Evolutionary conservation across 2,329 filamentous ascomycete genomes (phyloP).

Genomic region (Epichloe sibirici): DNA sequence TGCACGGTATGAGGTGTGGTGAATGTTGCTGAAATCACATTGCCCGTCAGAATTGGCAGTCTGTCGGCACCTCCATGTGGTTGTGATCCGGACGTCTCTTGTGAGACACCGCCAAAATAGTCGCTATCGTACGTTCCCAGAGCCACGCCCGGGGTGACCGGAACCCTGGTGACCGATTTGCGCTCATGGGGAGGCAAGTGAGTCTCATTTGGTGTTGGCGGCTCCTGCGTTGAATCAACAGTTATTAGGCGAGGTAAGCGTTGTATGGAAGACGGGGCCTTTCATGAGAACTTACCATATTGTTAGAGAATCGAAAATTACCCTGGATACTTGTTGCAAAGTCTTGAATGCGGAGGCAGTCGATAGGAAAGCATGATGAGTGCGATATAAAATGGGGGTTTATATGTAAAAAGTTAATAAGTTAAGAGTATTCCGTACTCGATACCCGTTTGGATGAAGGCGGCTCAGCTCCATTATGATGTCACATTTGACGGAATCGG

Average conservation of each 20-base stretch:
- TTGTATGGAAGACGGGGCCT: neutral
- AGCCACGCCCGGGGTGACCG: slow-evolving; percentile 6
- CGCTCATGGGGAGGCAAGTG: slow-evolving; percentile 4
- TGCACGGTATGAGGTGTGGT: slow-evolving; percentile 2
- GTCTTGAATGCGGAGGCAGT: neutral
- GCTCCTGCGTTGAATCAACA: neutral
- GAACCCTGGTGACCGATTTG: slow-evolving; percentile 1
- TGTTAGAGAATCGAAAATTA: neutral
- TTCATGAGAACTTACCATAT: neutral
- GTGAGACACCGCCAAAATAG: neutral
- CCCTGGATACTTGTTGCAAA: neutral
- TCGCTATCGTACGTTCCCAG: slow-evolving; percentile 4
- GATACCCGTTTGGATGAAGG: neutral
- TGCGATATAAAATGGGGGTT: too few species aligned
- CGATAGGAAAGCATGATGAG: neutral
- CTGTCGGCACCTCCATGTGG: neutral
- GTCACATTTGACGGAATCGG: neutral
- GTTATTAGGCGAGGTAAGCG: neutral
- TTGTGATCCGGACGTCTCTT: neutral
- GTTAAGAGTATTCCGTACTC: too few species aligned
- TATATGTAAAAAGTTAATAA: too few species aligned
- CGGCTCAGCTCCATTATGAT: neutral
- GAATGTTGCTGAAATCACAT: slow-evolving; percentile 3
- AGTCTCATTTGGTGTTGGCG: slow-evolving; percentile 1
- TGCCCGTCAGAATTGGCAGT: neutral